Evolutionary conservation across 768 basidiomycete species (phyloP), one percentile per base, ranked within the genome.

Genomic region (Flagelloscypha sp.): DNA sequence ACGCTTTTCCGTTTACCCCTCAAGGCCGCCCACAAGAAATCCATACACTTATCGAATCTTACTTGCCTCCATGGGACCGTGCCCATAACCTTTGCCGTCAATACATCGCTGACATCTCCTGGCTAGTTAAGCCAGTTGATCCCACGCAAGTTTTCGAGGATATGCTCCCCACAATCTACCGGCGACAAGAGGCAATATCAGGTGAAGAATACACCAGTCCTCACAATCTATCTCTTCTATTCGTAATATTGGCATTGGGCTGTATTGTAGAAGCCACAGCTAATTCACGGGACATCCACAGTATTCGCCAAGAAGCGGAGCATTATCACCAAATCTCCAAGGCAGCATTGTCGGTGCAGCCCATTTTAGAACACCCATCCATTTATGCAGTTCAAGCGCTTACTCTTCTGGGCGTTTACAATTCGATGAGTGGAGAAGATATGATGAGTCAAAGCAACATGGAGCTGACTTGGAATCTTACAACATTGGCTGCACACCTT

Each of bases 311-410:
- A 2, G 63, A 75, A 17, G 79, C 68, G 10, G 78, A 80, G 40
- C 79, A 80, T 40, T 81, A 66, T 36, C 71, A 80, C 32, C 79
- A 83, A 42, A 63, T 84, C 16, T 66, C 79, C 0, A 60, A 71
- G 11, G 78, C 76, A 1, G 77, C 81, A 2, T 55, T 86, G n/a
- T 66, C 71, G 29, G 57, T 83, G 9, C 78, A 79, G 45, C 66
- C 81, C 0, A 72, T 85, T 16, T 55, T 84, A 27, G 82, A 83
- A 56, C 78, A 79, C 44, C 83, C 83, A 7, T 73, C 75, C 0
- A 53, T 81, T 28, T 73, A 75, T 16, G 83, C 83, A 16, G 76
- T 85, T 20, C 84, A 85, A 55, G 59, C 72, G 6, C 55, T 85
- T 12, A 77, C 80, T 53, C 49, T 84, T 43, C 63, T 79, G 58